Evolutionary conservation across 495 filamentous ascomycete genomes (phyloP).

Genomic region (Podospora pseudoanserina): DNA sequence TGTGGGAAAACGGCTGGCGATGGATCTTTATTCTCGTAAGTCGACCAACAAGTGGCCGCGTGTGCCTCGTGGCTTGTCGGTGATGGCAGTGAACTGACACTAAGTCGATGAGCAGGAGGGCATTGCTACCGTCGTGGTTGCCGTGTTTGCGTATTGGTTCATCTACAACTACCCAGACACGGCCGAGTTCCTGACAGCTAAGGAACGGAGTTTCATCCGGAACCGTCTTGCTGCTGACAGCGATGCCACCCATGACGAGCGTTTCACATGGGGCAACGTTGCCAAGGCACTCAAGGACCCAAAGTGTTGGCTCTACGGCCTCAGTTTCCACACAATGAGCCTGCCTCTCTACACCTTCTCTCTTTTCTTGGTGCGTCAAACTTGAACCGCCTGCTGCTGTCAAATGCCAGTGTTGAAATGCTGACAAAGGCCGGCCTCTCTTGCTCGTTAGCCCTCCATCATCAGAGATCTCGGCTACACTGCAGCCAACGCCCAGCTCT

Average conservation of each 20-base stretch:
- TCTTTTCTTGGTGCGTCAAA: constrained; percentile 60
- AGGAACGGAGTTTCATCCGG: constrained; percentile 59
- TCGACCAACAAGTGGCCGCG: neutral
- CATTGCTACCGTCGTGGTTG: constrained; percentile 61
- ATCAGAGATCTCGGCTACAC: constrained; percentile 66
- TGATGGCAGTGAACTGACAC: too few species aligned
- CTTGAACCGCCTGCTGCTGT: neutral
- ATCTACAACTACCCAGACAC: constrained; percentile 70
- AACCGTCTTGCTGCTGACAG: constrained; percentile 58
- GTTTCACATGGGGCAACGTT: constrained; percentile 64
- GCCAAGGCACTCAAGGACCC: constrained; percentile 61
- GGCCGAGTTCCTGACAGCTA: constrained; percentile 61
- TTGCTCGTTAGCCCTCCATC: constrained; percentile 56
- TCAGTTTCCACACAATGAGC: constrained; percentile 71
- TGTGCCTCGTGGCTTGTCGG: too few species aligned
- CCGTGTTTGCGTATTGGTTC: constrained; percentile 61
- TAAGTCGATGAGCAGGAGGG: constrained; percentile 51
- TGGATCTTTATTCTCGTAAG: constrained; percentile 79
- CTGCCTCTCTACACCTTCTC: constrained; percentile 75
- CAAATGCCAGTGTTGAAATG: neutral
- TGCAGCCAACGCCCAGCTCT: constrained; percentile 63
- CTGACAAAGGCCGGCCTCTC: neutral
- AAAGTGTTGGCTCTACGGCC: constrained; percentile 71
- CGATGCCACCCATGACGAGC: constrained; percentile 58
- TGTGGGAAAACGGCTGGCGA: constrained; percentile 66